These are phyloP conservation scores for Fusarium sp. DNA, from an alignment of 2,329 filamentous ascomycete genomes.

Conservation along the genomic window DNA sequence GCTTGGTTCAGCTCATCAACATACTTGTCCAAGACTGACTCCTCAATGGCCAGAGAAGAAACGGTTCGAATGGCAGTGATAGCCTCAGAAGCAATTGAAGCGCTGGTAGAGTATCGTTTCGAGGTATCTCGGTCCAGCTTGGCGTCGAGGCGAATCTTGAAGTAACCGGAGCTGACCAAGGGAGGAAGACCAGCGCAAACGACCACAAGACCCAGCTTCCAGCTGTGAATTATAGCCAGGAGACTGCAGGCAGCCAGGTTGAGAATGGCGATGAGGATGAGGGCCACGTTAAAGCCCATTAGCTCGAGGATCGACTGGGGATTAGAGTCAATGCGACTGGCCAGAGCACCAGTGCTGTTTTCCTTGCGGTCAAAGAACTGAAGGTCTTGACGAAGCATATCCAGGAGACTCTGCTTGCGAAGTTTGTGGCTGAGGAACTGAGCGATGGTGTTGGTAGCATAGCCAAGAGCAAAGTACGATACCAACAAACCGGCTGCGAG, in stretches of 20 bases:
- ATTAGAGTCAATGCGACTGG: conserved; percentile 49
- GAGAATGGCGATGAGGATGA: conserved; percentile 51
- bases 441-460: conserved; percentile 45
- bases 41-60: conserved; percentile 54
- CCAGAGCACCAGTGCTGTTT: conserved; percentile 51
- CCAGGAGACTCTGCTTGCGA: conserved; percentile 39
- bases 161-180: conserved; percentile 48
- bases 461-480: conserved; percentile 54
- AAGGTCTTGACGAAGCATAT: conserved; percentile 53
- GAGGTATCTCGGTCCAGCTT: conserved; percentile 50
- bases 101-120: conserved; percentile 48
- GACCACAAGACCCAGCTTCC: conserved; percentile 60
- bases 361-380: conserved; percentile 54
- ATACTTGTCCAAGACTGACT: conserved; percentile 46
- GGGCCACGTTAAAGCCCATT: conserved; percentile 53
- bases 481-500: conserved; percentile 56
- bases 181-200: conserved; percentile 54
- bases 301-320: conserved; percentile 53
- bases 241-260: conserved; percentile 51
- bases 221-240: conserved; percentile 55
- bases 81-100: conserved; percentile 55
- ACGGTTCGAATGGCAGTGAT: conserved; percentile 52
- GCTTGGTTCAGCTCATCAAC: conserved; percentile 45
- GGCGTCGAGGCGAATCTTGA: conserved; percentile 53
- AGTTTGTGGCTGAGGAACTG: conserved; percentile 43